phyloP scores from a whole-genome alignment of 2,329 filamentous ascomycete species.

The Diaporthe sp. region DNA sequence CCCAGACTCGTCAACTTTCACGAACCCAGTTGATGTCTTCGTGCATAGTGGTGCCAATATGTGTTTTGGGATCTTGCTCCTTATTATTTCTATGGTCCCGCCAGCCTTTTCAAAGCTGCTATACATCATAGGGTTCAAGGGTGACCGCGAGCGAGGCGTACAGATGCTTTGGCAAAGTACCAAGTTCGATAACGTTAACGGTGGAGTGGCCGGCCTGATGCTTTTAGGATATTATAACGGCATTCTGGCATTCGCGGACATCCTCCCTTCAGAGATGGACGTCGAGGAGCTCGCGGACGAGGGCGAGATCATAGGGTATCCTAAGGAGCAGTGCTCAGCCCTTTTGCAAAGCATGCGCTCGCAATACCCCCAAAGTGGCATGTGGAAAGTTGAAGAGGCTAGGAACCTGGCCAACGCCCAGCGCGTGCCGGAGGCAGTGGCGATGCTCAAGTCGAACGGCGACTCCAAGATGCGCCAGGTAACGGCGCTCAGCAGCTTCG shows the following conservation, averaged over 20 bases:
- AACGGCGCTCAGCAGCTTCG: conserved; percentile 86
- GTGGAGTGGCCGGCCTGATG: conserved; percentile 87
- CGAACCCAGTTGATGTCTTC: conserved; percentile 85
- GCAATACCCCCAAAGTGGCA: conserved; percentile 83
- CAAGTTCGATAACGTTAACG: conserved; percentile 88
- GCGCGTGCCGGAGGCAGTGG: conserved; percentile 76
- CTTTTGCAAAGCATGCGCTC: conserved; percentile 81
- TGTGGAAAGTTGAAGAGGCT: conserved; percentile 93
- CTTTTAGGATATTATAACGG: conserved; percentile 91
- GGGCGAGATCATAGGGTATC: conserved; percentile 78
- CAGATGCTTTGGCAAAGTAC: conserved; percentile 92
- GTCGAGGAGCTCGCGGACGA: conserved; percentile 61
- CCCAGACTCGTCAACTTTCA: conserved; percentile 75
- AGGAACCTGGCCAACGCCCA: conserved; percentile 79
- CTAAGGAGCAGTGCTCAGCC: conserved; percentile 74
- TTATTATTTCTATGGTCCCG: conserved; percentile 93
- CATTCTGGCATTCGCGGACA: conserved; percentile 88
- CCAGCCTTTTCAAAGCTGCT: conserved; percentile 90
- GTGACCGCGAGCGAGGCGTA: conserved; percentile 86
- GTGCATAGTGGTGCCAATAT: conserved; percentile 91
- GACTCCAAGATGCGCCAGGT: conserved; percentile 89
- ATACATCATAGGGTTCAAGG: conserved; percentile 90
- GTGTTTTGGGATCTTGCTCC: conserved; percentile 87
- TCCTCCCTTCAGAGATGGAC: conserved; percentile 76
- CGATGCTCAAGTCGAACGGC: conserved; percentile 71